phyloP scores from a whole-genome alignment of 2,329 filamentous ascomycete species.

The Chalaropsis thielavioides region DNA sequence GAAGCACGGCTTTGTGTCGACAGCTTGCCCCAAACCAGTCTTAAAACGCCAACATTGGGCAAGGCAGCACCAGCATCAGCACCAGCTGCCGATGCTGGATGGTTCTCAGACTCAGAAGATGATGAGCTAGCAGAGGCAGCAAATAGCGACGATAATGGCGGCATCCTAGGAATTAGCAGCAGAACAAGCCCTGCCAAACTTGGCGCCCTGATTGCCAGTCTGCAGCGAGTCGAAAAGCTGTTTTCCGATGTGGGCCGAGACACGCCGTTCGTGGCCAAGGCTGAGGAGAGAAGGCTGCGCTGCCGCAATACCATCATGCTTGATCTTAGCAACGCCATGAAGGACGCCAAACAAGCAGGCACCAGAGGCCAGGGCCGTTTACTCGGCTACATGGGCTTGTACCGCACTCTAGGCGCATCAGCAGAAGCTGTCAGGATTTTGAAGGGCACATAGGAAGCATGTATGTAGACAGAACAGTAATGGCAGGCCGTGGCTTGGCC shows the following conservation, averaged over 20 bases:
- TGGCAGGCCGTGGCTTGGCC: background rate
- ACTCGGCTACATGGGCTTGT: constrained; percentile 39
- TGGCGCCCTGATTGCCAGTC: constrained; percentile 28
- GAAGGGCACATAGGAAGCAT: constrained; percentile 18
- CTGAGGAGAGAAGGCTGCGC: constrained; percentile 36
- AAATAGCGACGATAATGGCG: constrained; percentile 25
- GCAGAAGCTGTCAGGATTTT: constrained; percentile 38
- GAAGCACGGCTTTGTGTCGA: constrained; percentile 49
- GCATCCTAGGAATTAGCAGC: constrained; percentile 16
- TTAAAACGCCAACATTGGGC: constrained; percentile 23
- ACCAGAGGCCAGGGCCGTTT: constrained; percentile 31
- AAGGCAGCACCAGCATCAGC: constrained; percentile 20
- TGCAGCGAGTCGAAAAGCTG: constrained; percentile 32
- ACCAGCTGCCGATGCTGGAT: constrained; percentile 18
- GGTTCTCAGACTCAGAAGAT: constrained; percentile 20
- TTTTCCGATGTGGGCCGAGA: constrained; percentile 36
- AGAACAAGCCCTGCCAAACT: constrained; percentile 24
- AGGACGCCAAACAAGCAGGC: constrained; percentile 32
- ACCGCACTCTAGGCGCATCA: constrained; percentile 38
- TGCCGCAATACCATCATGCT: constrained; percentile 44
- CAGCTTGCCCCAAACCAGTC: constrained; percentile 21
- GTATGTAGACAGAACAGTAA: background rate
- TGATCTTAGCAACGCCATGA: constrained; percentile 38
- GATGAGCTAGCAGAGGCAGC: constrained; percentile 22
- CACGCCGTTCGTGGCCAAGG: constrained; percentile 36